Conservation (phyloP, 2,329 filamentous ascomycete genomes). For the Domatiomyces catenatus region DNA sequence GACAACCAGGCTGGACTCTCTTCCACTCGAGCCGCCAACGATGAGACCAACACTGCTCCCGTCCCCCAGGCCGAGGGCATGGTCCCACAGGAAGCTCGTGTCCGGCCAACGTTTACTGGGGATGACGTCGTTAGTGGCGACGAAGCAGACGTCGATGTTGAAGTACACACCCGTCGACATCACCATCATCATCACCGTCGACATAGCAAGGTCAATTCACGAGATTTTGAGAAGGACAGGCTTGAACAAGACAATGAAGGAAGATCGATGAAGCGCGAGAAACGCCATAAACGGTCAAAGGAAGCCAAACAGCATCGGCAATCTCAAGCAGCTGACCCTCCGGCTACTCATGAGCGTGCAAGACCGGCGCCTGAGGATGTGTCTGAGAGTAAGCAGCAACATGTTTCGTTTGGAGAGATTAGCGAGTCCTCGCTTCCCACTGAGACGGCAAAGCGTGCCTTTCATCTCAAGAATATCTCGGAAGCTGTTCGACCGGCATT, state of each 20-base stretch:
- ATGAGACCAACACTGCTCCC: background rate
- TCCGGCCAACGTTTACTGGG: background rate
- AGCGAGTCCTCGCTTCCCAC: background rate
- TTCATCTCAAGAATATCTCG: constrained; percentile 45
- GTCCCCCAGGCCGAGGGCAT: background rate
- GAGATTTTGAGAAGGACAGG: constrained; percentile 32
- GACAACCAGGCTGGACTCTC: constrained; percentile 30
- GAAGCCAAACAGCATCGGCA: background rate
- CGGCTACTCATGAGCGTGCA: constrained; percentile 34
- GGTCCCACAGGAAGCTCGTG: background rate
- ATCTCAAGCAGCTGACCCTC: background rate
- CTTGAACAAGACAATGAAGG: constrained; percentile 12
- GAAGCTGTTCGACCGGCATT: constrained; percentile 35
- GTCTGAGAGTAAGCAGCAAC: constrained; percentile 5
- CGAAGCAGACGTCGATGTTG: constrained; percentile 39
- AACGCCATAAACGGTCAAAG: constrained; percentile 12
- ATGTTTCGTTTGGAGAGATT: background rate
- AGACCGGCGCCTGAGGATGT: constrained; percentile 2
- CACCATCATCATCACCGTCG: constrained; percentile 8
- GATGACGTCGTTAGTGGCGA: constrained; percentile 31
- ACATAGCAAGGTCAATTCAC: constrained; percentile 20
- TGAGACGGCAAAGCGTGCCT: constrained; percentile 29
- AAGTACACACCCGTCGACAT: constrained; percentile 18
- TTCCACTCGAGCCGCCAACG: background rate
- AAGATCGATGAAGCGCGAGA: constrained; percentile 22